Base-by-base conservation (phyloP, 192 early-diverging fungal genomes). In the Coemansia aciculifera region DNA sequence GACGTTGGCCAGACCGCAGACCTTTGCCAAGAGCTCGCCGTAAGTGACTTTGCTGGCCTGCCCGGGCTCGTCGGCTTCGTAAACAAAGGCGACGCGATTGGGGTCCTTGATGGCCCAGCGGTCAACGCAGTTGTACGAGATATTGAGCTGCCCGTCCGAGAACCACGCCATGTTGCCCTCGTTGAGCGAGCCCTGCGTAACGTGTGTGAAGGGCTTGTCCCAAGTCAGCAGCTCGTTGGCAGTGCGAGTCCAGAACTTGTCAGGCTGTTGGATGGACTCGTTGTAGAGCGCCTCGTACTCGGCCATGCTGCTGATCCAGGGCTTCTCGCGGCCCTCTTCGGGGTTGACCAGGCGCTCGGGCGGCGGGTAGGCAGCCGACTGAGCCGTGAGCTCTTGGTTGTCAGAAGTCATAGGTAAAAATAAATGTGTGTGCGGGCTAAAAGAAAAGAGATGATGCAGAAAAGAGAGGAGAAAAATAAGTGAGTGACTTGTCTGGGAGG, bases 61-160 rank as follows among this genome's bases (percentile, higher is more conserved):
- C 39, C 87, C 92, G 40, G 93, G 93, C 72, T 95, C 94, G 84
- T 95, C 94, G 23, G 90, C 90, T 83, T 95, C 94, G 79, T 93
- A 89, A 59, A 95, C 89, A 73, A 95, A 92, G 43, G 93, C 93
- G 32, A 91, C 75, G 84, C 91, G 77, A 72, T 89, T 82, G 15
- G 95, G 95, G 65, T 90, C 84, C 48, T 79, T 67, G 23, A 87
- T 54, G 36, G 95, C 96, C 81, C 95, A 93, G 48, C 96, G 90
- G 77, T 98, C 96, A 36, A 98, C 90, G 84, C 94, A 96, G 88
- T 98, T 98, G 86, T 92, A 92, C 31, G 90, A 87, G n/a, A 90
- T 93, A 73, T 98, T 98, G 69, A 98, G 85, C 71, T 91, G 79
- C 44, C 96, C 96, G 68, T 92, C 91, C 36, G 87, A 81, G 85